Evolutionary conservation across 1,139 yeast species (phyloP), one percentile per base, ranked within the genome.

Genomic region (Yamadazyma friedrichii): DNA sequence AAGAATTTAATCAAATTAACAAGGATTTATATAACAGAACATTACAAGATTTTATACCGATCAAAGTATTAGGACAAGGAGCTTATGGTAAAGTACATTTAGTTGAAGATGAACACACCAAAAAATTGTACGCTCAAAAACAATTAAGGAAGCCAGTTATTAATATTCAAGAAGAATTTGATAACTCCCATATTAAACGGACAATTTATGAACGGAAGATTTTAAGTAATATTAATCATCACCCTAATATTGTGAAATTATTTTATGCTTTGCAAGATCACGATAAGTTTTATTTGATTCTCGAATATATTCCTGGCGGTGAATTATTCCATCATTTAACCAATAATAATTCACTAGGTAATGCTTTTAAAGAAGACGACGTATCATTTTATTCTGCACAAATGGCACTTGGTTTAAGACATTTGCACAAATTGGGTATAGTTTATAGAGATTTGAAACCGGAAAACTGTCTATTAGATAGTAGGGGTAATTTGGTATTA

Each of bases 381-480:
- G 67, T 62, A 28, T 64, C 69, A 3, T 64, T 62, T 43, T 64
- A 64, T 42, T 53, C 61, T 2, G 70, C 67, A 0, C 65, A 64
- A 42, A 64, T 64, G 68, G 64, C 67, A 1, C 45, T 63, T 11
- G 69, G 64, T 2, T 46, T 64, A 27, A 50, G 53, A 35, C 67
- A 64, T 44, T 50, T 64, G 15, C 69, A 64, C 44, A 51, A 53
- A 38, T 48, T 67, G 42, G 69, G 70, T 32, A 67, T 69, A n/a
- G 69, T 67, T 15, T 68, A 66, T 49, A 73, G 97, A 26, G 97
- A 89, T 58, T 67, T 89, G 51, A 89, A 89, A 60, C 97, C 97
- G 0, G 97, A 89, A 56, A 89, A 89, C 55, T 88, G 96, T 61
- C 65, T 89, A 49, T 67, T 89, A 38, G 89, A 88, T 54, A 70